Conservation (phyloP, 208 protist species). For the Eutreptiella sp. region DNA sequence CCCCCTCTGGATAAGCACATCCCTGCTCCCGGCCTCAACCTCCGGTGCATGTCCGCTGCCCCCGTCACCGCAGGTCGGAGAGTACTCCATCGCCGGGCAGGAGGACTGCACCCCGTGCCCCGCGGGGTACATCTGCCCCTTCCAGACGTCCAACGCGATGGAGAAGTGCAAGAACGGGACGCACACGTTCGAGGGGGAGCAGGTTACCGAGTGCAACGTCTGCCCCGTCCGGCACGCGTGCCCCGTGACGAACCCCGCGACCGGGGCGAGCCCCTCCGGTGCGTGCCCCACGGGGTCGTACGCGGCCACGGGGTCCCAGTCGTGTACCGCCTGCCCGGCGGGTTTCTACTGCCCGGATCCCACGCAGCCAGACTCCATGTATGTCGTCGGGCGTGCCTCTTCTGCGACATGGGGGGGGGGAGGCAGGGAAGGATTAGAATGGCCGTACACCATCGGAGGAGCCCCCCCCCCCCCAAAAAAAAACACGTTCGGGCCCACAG, state of each 20-base stretch:
- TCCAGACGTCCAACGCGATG: not conserved
- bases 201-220: not conserved
- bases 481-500: too few relatives aligned
- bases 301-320: not conserved
- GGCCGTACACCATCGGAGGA: too few relatives aligned
- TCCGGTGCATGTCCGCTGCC: too few relatives aligned
- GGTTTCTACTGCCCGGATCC: constrained; percentile 39
- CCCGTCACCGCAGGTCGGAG: too few relatives aligned
- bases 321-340: constrained; percentile 25
- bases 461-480: too few relatives aligned
- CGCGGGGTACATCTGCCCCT: constrained; percentile 28
- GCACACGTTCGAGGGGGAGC: constrained; percentile 1
- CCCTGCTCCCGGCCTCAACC: too few relatives aligned
- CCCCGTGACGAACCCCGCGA: constrained; percentile 33
- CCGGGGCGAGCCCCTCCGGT: not conserved
- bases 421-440: too few relatives aligned
- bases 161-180: constrained; percentile 7
- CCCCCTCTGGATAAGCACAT: too few relatives aligned
- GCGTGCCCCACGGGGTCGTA: constrained; percentile 29
- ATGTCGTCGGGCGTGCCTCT: too few relatives aligned
- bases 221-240: constrained; percentile 32
- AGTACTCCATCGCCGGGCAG: constrained; percentile 2
- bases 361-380: too few relatives aligned
- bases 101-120: not conserved
- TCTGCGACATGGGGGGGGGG: too few relatives aligned